Evolutionary conservation across 257 asterid species (phyloP), one percentile per base, ranked within the genome.

Genomic region (Handroanthus guayacan): DNA sequence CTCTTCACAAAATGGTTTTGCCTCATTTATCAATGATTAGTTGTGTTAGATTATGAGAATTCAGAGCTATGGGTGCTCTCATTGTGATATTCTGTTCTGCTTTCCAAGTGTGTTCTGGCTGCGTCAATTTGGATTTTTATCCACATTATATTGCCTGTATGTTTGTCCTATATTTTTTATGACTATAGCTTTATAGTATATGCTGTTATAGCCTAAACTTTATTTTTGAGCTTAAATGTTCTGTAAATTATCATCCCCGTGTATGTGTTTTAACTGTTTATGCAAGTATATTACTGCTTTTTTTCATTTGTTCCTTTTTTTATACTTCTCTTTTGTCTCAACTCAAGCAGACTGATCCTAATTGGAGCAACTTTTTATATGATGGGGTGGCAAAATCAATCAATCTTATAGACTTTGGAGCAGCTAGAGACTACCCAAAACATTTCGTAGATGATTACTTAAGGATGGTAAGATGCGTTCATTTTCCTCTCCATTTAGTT

Each of bases 351-450:
- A 95, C 99, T 75, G 99, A 95, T 89, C 99, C 99, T n/a, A 95
- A 95, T 72, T 95, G 99, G 98, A 92, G 98, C 54, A 95, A 95
- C 86, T 95, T 95, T 75, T 82, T 95, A 54, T 95, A 90, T 67
- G 90, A 95, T 20, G 91, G 85, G 51, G 74, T 81, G 75, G 64
- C 75, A 37, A 90, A 85, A 72, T 71, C 86, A 52, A 86, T 94
- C 84, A 94, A 94, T 72, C 99, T 94, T 78, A 92, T 94, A 62
- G 99, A 94, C 88, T 94, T 94, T 45, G 99, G 99, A 68, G 99
- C 99, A 75, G 94, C 99, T 75, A 92, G 92, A 75, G 97, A 83
- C 72, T 95, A 79, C 86, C 97, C 95, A 17, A 91, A 91, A 79
- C 78, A 71, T 69, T 95, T 95, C 50, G 98, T 95, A 12, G 98